Evolutionary conservation across 768 basidiomycete species (phyloP), one percentile per base, ranked within the genome.

Genomic region (Melanogaster broomeanus): DNA sequence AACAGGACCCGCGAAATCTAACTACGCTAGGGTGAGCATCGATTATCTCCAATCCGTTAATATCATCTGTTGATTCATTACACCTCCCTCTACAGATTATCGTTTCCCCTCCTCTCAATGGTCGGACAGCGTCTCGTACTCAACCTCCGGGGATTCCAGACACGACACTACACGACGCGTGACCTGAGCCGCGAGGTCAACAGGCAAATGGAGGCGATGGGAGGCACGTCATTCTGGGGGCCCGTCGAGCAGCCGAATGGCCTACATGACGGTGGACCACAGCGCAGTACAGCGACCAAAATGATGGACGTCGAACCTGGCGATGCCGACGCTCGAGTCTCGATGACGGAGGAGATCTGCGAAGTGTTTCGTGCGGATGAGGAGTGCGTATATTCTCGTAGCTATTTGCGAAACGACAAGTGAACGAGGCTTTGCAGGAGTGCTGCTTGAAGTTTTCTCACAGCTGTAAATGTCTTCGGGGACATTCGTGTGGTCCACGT

Each of bases 111-210:
- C 0, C 45, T 63, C 15, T 53, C 59, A 5, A 4, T 31, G 57
- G 49, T 52, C 42, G 66, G 49, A 44, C 67, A 52, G 51, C 68
- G 57, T 42, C 64, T 59, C 46, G 61, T 57, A 30, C 51, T 59
- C 49, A 66, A 59, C 49, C 58, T 59, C 15, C 51, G 48, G 12
- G 24, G 34, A 55, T 56, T 61, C 4, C 50, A 42, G 19, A 15
- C 22, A 18, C 45, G 5, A 1, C 42, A 41, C 0, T 45, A 59
- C 27, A 35, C 50, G 34, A 62, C 45, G 3, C 35, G 34, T 40
- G 46, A 66, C 11, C 3, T 65, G 22, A 62, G 62, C 9, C 44
- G 21, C 22, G 62, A 61, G 13, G 52, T 64, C 7, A 52, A 63
- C 48, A 45, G 54, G 33, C 62, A 63, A 42, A 28, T 63, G 10